phyloP scores from a whole-genome alignment of 306 rosid genomes.

The Clitoria ternatea region DNA sequence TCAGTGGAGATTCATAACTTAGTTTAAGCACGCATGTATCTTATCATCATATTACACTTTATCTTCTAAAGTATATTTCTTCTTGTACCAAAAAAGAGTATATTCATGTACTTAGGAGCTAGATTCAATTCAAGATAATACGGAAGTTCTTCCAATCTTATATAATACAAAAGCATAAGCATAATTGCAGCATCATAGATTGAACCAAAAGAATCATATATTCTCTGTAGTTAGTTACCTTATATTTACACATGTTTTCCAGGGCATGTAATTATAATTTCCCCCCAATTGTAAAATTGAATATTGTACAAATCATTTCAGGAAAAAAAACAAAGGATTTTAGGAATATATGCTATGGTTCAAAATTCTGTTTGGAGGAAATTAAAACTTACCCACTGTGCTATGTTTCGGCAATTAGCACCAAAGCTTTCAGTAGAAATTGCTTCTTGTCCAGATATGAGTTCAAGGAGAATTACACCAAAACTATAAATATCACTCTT shows the following conservation, averaged over 20 bases:
- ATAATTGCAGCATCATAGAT: not conserved
- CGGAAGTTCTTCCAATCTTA: not conserved
- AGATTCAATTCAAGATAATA: not conserved
- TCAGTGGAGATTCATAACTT: too few species aligned
- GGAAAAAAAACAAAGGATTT: not conserved
- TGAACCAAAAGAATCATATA: not conserved
- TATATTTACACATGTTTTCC: not conserved
- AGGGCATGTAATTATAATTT: not conserved
- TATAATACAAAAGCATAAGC: not conserved
- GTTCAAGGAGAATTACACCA: constrained; percentile 96
- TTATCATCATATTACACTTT: too few species aligned
- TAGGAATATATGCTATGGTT: not conserved
- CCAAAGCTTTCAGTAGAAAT: constrained; percentile 91
- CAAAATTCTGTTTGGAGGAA: not conserved
- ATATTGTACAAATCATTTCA: not conserved
- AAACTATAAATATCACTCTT: constrained; percentile 96
- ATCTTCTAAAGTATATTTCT: too few species aligned
- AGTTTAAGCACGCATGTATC: too few species aligned
- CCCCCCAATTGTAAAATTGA: not conserved
- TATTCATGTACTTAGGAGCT: too few species aligned
- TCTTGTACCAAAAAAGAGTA: too few species aligned
- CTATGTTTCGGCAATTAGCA: constrained; percentile 87
- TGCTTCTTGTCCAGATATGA: constrained; percentile 98
- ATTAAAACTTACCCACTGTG: constrained; percentile 83
- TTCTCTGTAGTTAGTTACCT: not conserved